Conservation (phyloP, 2,329 filamentous ascomycete species). For the Bipolaris victoriae region DNA sequence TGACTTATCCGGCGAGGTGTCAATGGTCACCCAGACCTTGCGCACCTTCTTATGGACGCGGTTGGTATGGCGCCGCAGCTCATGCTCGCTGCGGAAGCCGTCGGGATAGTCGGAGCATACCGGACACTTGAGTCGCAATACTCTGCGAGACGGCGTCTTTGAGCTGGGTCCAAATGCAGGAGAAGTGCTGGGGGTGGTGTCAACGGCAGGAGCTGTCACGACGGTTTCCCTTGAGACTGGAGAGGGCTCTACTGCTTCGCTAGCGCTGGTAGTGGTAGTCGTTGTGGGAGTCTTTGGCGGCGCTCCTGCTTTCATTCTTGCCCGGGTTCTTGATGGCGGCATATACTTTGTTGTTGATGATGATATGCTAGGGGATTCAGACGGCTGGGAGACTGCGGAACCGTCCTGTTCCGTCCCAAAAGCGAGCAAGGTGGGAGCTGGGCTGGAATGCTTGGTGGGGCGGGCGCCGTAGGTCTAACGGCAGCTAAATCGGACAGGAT, state of each 20-base stretch:
- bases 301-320: conserved; percentile 44
- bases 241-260: conserved; percentile 33
- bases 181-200: conserved; percentile 39
- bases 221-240: conserved; percentile 38
- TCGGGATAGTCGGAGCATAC: conserved; percentile 75
- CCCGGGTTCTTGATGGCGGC: conserved; percentile 43
- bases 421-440: conserved; percentile 26
- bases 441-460: conserved; percentile 39
- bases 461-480: conserved; percentile 33
- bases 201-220: conserved; percentile 34
- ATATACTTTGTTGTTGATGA: conserved; percentile 28
- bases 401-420: conserved; percentile 15
- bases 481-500: conserved; percentile 35
- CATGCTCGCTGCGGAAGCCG: conserved; percentile 85
- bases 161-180: conserved; percentile 38
- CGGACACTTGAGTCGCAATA: conserved; percentile 58
- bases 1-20: conserved; percentile 64
- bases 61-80: conserved; percentile 61
- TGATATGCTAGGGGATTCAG: conserved; percentile 12
- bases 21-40: conserved; percentile 69
- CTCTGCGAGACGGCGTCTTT: conserved; percentile 42
- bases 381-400: conserved; percentile 21
- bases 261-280: conserved; percentile 29
- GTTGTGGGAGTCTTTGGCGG: conserved; percentile 31
- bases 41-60: conserved; percentile 69